Evolutionary conservation across 495 filamentous ascomycete species (phyloP), one percentile per base, ranked within the genome.

Genomic region (Podospora pseudoanserina): DNA sequence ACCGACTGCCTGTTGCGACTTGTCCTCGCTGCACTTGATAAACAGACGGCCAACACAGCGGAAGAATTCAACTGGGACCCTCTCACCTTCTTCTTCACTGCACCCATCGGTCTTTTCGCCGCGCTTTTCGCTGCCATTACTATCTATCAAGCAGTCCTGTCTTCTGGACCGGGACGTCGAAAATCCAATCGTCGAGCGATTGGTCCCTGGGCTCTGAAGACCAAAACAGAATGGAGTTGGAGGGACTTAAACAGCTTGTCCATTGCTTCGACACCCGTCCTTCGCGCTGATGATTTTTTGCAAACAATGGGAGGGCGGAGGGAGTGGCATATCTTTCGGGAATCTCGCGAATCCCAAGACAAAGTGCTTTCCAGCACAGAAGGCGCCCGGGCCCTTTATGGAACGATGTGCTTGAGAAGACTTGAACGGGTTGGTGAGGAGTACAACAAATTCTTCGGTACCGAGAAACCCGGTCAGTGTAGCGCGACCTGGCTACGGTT

Each of bases 201-300:
- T 34, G 60, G 60, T 2, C 26, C 60, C 30, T 62, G 60, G 60
- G 60, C 60, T 26, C 4, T n/a, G 5, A n/a, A 28, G 6, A 62
- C 60, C 20, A 62, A 27, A 62, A 28, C 16, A 9, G 60, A 62
- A 62, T 62, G 60, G 60, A 62, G 60, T 27, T 62, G 60, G 60
- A 27, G 60, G 19, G 60, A 62, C 4, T 62, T 62, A 18, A 62
- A 28, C 60, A 19, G 60, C 19, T 5, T 62, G 23, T 62, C 60
- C 7, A 28, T 62, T 62, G 60, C 60, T n/a, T 26, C 60, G 5
- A 62, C 60, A 7, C 60, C 60, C 7, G 16, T 59, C 7, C 56
- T 59, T 20, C 19, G 56, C 6, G 56, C 56, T 1, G 56, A 59
- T 23, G 26, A 59, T 20, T 9, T 59, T 30, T n/a, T 62, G 23